These are phyloP conservation scores for Candida cerambycidarum DNA, from an alignment of 805 yeast species.

Conservation along the genomic window DNA sequence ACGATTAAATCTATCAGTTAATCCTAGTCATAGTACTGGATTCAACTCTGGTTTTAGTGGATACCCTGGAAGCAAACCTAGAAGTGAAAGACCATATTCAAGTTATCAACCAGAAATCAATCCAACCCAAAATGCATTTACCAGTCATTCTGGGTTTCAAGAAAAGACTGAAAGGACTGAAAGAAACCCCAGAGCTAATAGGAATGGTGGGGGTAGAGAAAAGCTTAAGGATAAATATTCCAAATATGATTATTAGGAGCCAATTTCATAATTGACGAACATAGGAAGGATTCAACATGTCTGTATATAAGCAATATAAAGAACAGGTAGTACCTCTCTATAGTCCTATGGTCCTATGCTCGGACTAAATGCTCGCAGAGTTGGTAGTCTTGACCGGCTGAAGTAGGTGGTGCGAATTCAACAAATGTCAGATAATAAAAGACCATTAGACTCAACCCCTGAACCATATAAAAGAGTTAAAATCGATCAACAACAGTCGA, in stretches of 20 bases:
- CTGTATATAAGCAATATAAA: neutral
- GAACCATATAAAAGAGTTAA: conserved; percentile 14
- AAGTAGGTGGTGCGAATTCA: too few species aligned
- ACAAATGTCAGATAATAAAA: conserved; percentile 14
- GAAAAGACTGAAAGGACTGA: neutral
- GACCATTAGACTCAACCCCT: conserved; percentile 19
- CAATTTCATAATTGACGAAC: too few species aligned
- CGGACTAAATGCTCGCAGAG: too few species aligned
- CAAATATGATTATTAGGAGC: conserved; percentile 4
- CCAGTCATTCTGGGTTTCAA: conserved; percentile 2
- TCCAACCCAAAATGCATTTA: conserved; percentile 2
- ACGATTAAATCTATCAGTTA: conserved; percentile 15
- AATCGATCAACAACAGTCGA: neutral
- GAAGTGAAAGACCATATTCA: neutral
- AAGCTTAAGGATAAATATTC: conserved; percentile 9
- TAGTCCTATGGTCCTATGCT: too few species aligned
- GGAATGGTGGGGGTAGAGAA: neutral
- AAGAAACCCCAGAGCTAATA: conserved; percentile 1
- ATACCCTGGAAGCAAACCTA: neutral
- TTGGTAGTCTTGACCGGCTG: too few species aligned
- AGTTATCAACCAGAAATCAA: neutral
- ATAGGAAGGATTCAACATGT: too few species aligned
- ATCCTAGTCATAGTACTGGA: neutral
- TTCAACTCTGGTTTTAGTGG: neutral
- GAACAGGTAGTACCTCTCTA: neutral